A percentile compares a stretch with the other conserved stretches of the same genome.
These are phyloP conservation scores for Candida succiphila DNA, from an alignment of 805 yeast species.

Conservation along the genomic window DNA sequence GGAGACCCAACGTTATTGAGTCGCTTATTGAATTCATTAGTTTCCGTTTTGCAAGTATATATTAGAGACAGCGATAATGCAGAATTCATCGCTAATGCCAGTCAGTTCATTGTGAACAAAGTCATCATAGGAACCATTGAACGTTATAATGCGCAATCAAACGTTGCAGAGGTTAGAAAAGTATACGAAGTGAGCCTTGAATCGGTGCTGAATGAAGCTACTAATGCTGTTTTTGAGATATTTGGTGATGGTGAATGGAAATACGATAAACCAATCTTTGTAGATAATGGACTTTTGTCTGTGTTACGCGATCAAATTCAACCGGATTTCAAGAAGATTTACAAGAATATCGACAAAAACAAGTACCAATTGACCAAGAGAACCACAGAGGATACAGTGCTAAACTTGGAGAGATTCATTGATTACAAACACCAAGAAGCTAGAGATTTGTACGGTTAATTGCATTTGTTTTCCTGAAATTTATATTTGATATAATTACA, in stretches of 20 bases:
- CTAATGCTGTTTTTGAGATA: slow-evolving; percentile 64
- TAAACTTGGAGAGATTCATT: slow-evolving; percentile 66
- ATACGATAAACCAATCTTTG: slow-evolving; percentile 65
- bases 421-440: slow-evolving; percentile 67
- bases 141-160: slow-evolving; percentile 5
- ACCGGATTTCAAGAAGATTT: slow-evolving; percentile 38
- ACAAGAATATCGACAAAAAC: slow-evolving; percentile 61
- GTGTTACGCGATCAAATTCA: slow-evolving; percentile 29
- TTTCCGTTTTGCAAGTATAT: too few relatives aligned
- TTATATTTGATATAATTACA: too few relatives aligned
- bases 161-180: slow-evolving; percentile 13
- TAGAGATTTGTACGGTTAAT: too few relatives aligned
- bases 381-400: slow-evolving; percentile 55
- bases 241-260: slow-evolving; percentile 63
- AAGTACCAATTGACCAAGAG: slow-evolving; percentile 45
- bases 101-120: slow-evolving; percentile 17
- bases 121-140: slow-evolving; percentile 10
- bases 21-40: too few relatives aligned
- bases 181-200: slow-evolving; percentile 16
- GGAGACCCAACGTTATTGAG: too few relatives aligned
- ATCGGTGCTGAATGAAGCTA: slow-evolving; percentile 36
- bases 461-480: too few relatives aligned
- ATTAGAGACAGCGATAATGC: too few relatives aligned
- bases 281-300: slow-evolving; percentile 35
- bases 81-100: too few relatives aligned